Evolutionary conservation across 2,329 filamentous ascomycete genomes (phyloP), one percentile per base, ranked within the genome.

Genomic region (Microsporum audouinii): DNA sequence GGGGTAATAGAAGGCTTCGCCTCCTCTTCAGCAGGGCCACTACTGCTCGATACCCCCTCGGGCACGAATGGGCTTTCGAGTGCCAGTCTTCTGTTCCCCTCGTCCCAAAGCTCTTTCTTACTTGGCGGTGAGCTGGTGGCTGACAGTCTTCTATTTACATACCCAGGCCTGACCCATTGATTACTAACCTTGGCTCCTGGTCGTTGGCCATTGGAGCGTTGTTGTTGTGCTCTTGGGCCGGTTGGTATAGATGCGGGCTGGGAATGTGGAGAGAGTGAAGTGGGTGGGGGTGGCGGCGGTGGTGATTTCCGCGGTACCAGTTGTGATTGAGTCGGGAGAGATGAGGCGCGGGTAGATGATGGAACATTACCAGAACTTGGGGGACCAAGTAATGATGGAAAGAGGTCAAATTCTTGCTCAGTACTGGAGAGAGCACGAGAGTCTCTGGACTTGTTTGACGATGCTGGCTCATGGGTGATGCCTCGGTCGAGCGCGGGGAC

Each of bases 151-250:
- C 65, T 58, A 57, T 58, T 64, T 29, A 55, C 49, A 59, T 73
- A 76, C 12, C 71, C 72, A 33, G 73, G 69, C 34, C 73, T 72
- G 53, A 71, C 67, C 74, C 74, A 76, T 62, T 71, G 71, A 62
- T 75, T 75, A 59, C 69, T 74, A 14, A 56, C 64, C 60, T 76
- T 76, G 2, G 70, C 64, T 17, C 68, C 65, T 5, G 69, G 69
- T 33, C 73, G 68, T 8, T 53, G 49, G 12, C 71, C 69, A 12
- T 67, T 66, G 39, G 69, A 63, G 5, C 68, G 66, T 56, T 71
- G 70, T 61, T 72, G 71, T 53, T 72, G 68, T 5, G 74, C 74
- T 58, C 75, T 73, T 38, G 75, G 75, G 2, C 73, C 75, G 6
- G 74, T 77, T 10, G 75, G 75, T 23, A 76, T 72, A 38, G 65